These are phyloP conservation scores for Exophiala sideris DNA, from an alignment of 2,329 filamentous ascomycete genomes.

Conservation along the genomic window DNA sequence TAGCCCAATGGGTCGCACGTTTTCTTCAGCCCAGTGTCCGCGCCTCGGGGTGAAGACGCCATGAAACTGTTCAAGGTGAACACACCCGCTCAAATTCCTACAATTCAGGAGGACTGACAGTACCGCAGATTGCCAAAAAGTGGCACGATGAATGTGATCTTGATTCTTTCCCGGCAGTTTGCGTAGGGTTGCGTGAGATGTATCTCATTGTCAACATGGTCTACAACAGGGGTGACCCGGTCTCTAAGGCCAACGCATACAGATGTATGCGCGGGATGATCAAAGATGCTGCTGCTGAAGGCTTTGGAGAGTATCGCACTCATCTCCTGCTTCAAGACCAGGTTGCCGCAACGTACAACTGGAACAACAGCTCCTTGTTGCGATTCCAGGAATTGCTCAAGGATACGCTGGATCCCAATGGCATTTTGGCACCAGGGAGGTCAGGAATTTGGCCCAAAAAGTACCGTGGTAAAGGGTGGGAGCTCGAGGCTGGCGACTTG, in stretches of 20 bases:
- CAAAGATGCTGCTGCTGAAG: conserved; percentile 37
- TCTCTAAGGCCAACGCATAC: neutral
- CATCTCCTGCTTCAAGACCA: conserved; percentile 46
- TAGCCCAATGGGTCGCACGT: conserved; percentile 43
- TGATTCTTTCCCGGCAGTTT: neutral
- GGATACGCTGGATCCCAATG: conserved; percentile 47
- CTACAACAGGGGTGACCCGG: conserved; percentile 2
- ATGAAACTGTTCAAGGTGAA: neutral
- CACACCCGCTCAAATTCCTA: too few relatives aligned
- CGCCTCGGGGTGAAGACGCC: neutral
- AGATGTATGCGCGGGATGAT: conserved; percentile 31
- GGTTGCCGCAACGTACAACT: conserved; percentile 43
- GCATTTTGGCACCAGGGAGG: conserved; percentile 46
- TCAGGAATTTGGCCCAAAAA: conserved; percentile 42
- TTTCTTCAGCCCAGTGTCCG: conserved; percentile 35
- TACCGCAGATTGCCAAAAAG: neutral
- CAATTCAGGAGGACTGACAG: too few relatives aligned
- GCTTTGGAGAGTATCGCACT: conserved; percentile 47
- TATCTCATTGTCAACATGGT: neutral
- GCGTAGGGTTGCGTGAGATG: neutral
- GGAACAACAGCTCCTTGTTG: conserved; percentile 40
- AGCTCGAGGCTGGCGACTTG: neutral
- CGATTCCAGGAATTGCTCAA: conserved; percentile 46
- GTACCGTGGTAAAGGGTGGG: conserved; percentile 1
- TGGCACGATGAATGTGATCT: neutral